Evolutionary conservation across 768 basidiomycete genomes (phyloP).

Genomic region (Lentinula raphanica): DNA sequence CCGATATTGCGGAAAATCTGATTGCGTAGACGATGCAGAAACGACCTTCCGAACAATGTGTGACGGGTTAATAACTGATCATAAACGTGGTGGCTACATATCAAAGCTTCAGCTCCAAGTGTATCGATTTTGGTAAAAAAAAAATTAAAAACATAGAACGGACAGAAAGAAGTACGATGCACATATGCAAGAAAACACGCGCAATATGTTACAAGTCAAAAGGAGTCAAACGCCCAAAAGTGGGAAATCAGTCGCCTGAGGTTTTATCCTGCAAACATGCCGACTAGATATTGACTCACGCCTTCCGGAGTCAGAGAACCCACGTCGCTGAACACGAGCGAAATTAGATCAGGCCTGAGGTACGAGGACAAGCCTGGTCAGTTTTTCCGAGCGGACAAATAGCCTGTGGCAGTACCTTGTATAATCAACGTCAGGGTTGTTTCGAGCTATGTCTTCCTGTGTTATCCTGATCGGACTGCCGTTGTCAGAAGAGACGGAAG

Average conservation of each 20-base stretch:
- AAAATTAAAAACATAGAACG: no score
- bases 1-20: background rate
- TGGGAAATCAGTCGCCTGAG: background rate
- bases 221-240: background rate
- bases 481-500: conserved; percentile 4
- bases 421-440: conserved; percentile 90
- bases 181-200: background rate
- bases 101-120: background rate
- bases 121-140: background rate
- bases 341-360: conserved; percentile 82
- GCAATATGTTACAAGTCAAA: background rate
- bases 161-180: background rate
- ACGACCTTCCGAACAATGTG: background rate
- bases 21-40: background rate
- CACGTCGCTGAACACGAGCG: conserved; percentile 90
- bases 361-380: conserved; percentile 12
- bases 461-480: conserved; percentile 45
- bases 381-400: background rate
- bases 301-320: conserved; percentile 90
- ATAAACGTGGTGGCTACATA: background rate
- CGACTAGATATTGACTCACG: conserved; percentile 92
- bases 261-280: conserved; percentile 79
- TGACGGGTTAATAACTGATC: background rate
- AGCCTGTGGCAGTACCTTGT: conserved; percentile 52
- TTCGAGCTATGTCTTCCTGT: conserved; percentile 73